Percentiles rank a stretch among this genome's conserved stretches.
Evolutionary conservation across 148 eudicot genomes (phyloP).

Genomic region (Dysphania ambrosioides): DNA sequence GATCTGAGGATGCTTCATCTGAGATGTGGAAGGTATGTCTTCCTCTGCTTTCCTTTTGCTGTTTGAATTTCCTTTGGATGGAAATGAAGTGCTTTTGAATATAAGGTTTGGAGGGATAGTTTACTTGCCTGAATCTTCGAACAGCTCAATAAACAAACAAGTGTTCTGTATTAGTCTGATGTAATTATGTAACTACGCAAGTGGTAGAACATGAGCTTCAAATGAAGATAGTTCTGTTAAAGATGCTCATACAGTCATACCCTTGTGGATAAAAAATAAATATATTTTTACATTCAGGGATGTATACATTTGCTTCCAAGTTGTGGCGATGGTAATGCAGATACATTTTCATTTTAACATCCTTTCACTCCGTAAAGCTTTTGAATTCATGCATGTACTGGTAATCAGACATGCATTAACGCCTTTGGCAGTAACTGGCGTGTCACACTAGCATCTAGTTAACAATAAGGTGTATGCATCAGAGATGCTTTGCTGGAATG

Average conservation of each 20-base stretch:
- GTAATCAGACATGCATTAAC: no score
- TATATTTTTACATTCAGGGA: not conserved
- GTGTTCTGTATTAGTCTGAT: not conserved
- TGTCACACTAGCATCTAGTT: not conserved
- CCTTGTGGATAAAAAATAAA: not conserved
- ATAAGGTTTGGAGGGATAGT: not conserved
- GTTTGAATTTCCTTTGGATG: no score
- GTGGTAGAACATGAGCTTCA: not conserved
- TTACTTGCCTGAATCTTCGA: not conserved
- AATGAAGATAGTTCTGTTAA: not conserved
- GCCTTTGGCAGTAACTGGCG: not conserved
- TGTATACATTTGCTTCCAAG: not conserved
- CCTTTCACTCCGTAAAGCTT: not conserved
- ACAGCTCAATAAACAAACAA: not conserved
- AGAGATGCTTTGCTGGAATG: not conserved
- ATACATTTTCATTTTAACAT: not conserved
- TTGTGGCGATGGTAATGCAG: not conserved
- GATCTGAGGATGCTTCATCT: constrained; percentile 81
- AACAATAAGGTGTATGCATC: not conserved
- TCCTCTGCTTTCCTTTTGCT: no score
- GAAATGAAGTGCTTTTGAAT: not conserved
- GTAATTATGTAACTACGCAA: no score
- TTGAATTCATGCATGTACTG: not conserved
- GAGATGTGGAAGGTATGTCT: constrained; percentile 86
- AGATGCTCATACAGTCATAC: not conserved